Evolutionary conservation across 768 basidiomycete genomes (phyloP).

Genomic region (Cubamyces sp.): DNA sequence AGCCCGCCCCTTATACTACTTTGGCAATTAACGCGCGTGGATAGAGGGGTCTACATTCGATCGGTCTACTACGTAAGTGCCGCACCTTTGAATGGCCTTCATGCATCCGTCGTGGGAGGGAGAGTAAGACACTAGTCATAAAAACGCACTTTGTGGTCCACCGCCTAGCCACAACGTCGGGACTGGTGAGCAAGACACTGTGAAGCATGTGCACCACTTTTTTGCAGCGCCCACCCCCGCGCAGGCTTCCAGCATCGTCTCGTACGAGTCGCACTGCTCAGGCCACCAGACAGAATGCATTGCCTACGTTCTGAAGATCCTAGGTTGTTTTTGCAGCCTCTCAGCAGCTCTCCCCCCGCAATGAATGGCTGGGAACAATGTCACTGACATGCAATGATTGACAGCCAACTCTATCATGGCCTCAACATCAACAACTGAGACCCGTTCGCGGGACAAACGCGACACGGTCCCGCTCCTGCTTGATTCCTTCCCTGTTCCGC

Average conservation of each 20-base stretch:
- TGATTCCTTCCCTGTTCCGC: slow-evolving; percentile 38
- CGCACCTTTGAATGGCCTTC: slow-evolving; percentile 5
- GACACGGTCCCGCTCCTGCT: slow-evolving; percentile 35
- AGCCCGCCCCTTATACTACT: slow-evolving; percentile 18
- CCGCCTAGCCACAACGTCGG: too few relatives aligned
- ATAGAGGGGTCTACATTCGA: slow-evolving; percentile 12
- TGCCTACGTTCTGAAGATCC: too few relatives aligned
- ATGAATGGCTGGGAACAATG: not conserved
- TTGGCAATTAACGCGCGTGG: slow-evolving; percentile 16
- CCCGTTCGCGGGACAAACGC: slow-evolving; percentile 28
- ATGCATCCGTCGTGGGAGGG: not conserved
- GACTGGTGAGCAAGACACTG: too few relatives aligned
- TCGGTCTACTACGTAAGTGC: slow-evolving; percentile 21
- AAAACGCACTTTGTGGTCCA: too few relatives aligned
- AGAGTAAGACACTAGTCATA: not conserved
- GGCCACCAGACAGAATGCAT: too few relatives aligned
- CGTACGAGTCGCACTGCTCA: too few relatives aligned
- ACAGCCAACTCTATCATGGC: slow-evolving; percentile 21
- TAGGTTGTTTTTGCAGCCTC: not conserved
- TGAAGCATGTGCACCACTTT: too few relatives aligned
- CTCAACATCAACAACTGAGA: slow-evolving; percentile 21
- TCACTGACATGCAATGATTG: not conserved
- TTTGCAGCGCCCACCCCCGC: too few relatives aligned
- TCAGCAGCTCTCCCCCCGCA: not conserved
- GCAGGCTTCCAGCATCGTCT: too few relatives aligned